These are phyloP conservation scores for Mortierella sp. DNA, from an alignment of 371 early-diverging fungal species.

Conservation along the genomic window DNA sequence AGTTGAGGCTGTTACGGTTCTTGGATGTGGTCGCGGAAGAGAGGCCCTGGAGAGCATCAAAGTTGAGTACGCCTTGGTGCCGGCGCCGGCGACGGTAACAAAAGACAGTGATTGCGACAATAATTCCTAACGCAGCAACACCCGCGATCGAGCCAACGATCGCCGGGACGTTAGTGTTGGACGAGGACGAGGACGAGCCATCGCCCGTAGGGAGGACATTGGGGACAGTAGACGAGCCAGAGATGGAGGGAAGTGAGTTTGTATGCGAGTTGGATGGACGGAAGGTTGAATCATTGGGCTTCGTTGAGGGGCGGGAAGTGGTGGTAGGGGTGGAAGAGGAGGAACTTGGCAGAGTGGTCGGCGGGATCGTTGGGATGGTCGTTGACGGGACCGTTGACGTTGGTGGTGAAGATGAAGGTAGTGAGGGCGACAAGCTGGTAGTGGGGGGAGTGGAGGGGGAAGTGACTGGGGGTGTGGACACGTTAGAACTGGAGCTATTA, in stretches of 20 bases:
- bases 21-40: background rate
- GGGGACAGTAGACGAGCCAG: background rate
- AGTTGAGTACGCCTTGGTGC: conserved; percentile 16
- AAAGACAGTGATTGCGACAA: conserved; percentile 17
- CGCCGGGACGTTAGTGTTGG: conserved; percentile 15
- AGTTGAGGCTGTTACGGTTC: conserved; percentile 6
- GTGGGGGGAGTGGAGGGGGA: background rate
- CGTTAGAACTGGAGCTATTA: background rate
- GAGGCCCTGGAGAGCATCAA: conserved; percentile 29
- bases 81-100: conserved; percentile 34
- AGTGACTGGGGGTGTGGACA: conserved; percentile 7
- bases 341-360: background rate
- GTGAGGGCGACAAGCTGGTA: background rate
- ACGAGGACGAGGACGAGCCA: conserved; percentile 21
- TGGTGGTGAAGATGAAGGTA: conserved; percentile 5
- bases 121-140: conserved; percentile 18
- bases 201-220: background rate
- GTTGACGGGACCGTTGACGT: background rate
- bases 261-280: background rate
- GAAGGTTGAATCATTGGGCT: background rate
- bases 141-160: conserved; percentile 38
- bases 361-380: background rate
- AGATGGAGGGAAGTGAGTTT: background rate
- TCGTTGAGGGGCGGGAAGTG: background rate
- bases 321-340: background rate